A percentile compares a stretch with the other conserved stretches of the same genome.
These are phyloP conservation scores for Cryphonectria radicalis DNA, from an alignment of 2,329 filamentous ascomycete species.

Conservation along the genomic window DNA sequence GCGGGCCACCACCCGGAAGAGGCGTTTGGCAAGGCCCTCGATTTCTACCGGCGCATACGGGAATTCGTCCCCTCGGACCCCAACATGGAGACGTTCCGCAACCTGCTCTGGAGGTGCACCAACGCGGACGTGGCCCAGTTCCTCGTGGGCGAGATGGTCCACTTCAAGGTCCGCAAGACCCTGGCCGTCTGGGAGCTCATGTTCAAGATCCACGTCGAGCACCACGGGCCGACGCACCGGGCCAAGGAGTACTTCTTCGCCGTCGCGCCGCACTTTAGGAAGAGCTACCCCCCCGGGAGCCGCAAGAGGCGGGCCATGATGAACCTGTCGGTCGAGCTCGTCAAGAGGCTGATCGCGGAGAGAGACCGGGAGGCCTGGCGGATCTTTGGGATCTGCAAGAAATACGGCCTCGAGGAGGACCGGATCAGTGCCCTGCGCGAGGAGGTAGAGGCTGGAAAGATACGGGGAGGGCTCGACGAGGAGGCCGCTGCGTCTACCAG, in stretches of 20 bases:
- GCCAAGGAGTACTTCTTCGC: slow-evolving; percentile 26
- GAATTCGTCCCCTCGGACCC: slow-evolving; percentile 25
- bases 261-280: slow-evolving; percentile 19
- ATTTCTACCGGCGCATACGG: slow-evolving; percentile 25
- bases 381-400: slow-evolving; percentile 24
- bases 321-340: slow-evolving; percentile 27
- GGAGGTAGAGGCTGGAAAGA: slow-evolving; percentile 24
- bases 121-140: slow-evolving; percentile 28
- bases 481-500: not conserved
- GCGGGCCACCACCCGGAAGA: slow-evolving; percentile 12
- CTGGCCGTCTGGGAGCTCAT: slow-evolving; percentile 22
- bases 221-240: slow-evolving; percentile 21
- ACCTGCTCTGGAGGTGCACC: slow-evolving; percentile 27
- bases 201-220: slow-evolving; percentile 28
- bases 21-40: slow-evolving; percentile 25
- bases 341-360: slow-evolving; percentile 26
- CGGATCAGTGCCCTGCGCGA: slow-evolving; percentile 24
- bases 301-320: slow-evolving; percentile 23
- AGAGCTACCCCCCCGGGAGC: slow-evolving; percentile 7
- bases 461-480: not conserved
- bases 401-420: slow-evolving; percentile 23
- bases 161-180: slow-evolving; percentile 24
- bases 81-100: slow-evolving; percentile 24
- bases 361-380: slow-evolving; percentile 30
- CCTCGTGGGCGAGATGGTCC: slow-evolving; percentile 27